Base-by-base conservation (phyloP, 2,329 filamentous ascomycete genomes). In the Aspergillus persii region DNA sequence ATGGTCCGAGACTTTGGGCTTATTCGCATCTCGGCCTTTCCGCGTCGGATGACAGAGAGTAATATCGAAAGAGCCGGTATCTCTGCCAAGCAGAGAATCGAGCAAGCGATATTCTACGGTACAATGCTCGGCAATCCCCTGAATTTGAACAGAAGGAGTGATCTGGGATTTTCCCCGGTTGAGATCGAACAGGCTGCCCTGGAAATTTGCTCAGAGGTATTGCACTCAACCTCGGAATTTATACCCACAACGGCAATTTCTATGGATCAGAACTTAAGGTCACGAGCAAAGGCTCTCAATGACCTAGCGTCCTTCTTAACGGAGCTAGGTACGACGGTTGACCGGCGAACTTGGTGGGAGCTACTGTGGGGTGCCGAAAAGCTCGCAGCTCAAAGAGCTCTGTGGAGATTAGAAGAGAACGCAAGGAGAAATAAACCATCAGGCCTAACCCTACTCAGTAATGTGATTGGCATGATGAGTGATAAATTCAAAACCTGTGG, bases 91-190 rank as follows among this genome's bases (percentile, higher is more conserved):
- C 91, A 87, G 76, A 96, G 95, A 76, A 83, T 99, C 46, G 92
- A 97, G 71, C 93, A 99, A 77, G 93, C 93, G 2, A 90, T 98
- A 1, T 98, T 97, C 76, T 98, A 92, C 71, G 93, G 93, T 2
- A 86, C 86, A 51, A 87, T 90, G 71, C 84, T 88, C 62, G 87
- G 91, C 69, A 98, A 92, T 68, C 90, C 94, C n/a, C 78, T 99
- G n/a, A 87, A 92, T 62, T 92, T 99, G 68, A 85, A 89, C 48
- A 84, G 87, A 48, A 85, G 86, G 63, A 81, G 85, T 44, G 86
- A 87, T 56, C 79, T 88, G 50, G 81, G 83, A 3, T 96, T 95
- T 64, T 81, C 86, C 0, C 76, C 83, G 18, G 80, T 85, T 27
- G 91, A 96, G 67, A 83, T 96, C 29, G 88, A 90, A 60, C 78